phyloP scores from a whole-genome alignment of 1,139 yeast genomes.

The Debaryomyces psychrophilus region DNA sequence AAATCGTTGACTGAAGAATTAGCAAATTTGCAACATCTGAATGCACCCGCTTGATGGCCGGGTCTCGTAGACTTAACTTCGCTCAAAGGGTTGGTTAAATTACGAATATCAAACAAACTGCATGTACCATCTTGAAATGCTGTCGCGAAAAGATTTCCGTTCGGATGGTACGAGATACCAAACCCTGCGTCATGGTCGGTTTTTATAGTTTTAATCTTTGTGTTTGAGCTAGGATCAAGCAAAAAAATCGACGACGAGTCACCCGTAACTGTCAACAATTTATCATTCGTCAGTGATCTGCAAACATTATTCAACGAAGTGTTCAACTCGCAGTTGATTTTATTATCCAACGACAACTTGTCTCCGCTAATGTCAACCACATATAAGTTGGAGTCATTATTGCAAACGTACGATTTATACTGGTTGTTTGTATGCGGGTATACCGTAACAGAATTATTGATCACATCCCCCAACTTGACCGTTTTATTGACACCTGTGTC shows the following conservation, averaged over 20 bases:
- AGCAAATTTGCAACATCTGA: slow-evolving; percentile 71
- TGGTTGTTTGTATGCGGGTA: slow-evolving; percentile 41
- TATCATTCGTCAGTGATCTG: slow-evolving; percentile 32
- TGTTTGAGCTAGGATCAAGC: slow-evolving; percentile 35
- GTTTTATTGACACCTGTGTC: slow-evolving; percentile 50
- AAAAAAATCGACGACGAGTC: slow-evolving; percentile 43
- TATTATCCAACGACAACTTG: slow-evolving; percentile 36
- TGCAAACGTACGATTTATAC: slow-evolving; percentile 69
- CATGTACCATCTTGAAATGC: slow-evolving; percentile 87
- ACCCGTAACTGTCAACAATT: slow-evolving; percentile 44
- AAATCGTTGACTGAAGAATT: slow-evolving; percentile 70
- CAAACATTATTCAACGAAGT: slow-evolving; percentile 46
- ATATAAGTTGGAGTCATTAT: slow-evolving; percentile 77
- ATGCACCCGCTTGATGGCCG: slow-evolving; percentile 61
- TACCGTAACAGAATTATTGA: slow-evolving; percentile 79
- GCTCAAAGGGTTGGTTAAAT: slow-evolving; percentile 52
- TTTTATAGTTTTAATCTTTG: slow-evolving; percentile 37
- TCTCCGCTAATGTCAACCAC: slow-evolving; percentile 59
- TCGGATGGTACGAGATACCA: slow-evolving; percentile 75
- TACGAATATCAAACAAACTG: slow-evolving; percentile 74
- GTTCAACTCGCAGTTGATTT: slow-evolving; percentile 41
- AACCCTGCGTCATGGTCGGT: slow-evolving; percentile 80
- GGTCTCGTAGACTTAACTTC: slow-evolving; percentile 63
- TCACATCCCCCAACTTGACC: slow-evolving; percentile 72
- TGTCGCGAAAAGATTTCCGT: slow-evolving; percentile 73